Evolutionary conservation across 2,329 filamentous ascomycete genomes (phyloP).

Genomic region (Stachybotrys elegans): DNA sequence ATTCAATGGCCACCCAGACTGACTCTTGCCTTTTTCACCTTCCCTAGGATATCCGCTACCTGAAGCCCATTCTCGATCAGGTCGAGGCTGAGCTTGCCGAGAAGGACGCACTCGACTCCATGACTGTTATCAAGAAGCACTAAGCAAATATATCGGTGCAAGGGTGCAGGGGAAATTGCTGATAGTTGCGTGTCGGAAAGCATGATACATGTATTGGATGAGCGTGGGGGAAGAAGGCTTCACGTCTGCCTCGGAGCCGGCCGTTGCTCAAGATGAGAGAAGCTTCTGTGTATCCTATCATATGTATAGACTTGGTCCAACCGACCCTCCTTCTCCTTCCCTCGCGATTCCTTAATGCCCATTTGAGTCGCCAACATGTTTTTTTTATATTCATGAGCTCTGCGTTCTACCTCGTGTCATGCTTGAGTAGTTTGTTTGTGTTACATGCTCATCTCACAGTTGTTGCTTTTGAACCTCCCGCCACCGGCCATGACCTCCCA

Average conservation of each 20-base stretch:
- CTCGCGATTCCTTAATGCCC: too few relatives aligned
- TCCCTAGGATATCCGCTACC: conserved; percentile 48
- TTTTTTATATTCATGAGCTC: too few relatives aligned
- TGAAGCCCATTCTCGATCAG: conserved; percentile 46
- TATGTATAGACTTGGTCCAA: conserved; percentile 29
- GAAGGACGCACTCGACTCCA: conserved; percentile 46
- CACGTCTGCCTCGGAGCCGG: conserved; percentile 3
- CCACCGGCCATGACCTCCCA: too few relatives aligned
- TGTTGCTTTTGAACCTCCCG: too few relatives aligned
- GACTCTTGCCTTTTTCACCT: conserved; percentile 8
- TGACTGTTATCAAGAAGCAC: conserved; percentile 46
- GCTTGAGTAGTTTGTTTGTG: too few relatives aligned
- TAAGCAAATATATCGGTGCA: conserved; percentile 18
- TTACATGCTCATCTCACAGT: too few relatives aligned
- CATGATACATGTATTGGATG: conserved; percentile 1
- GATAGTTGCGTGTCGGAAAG: conserved; percentile 8
- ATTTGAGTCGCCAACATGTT: too few relatives aligned
- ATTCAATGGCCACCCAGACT: conserved; percentile 8
- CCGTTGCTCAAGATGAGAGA: conserved; percentile 22
- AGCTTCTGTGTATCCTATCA: conserved; percentile 29
- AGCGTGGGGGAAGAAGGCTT: neutral
- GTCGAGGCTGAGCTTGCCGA: conserved; percentile 46
- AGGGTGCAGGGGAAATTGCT: conserved; percentile 11
- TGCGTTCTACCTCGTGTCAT: too few relatives aligned
- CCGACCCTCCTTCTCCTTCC: conserved; percentile 12